These are phyloP conservation scores for Aspergillus jensenii DNA, from an alignment of 2,329 filamentous ascomycete genomes.

Conservation along the genomic window DNA sequence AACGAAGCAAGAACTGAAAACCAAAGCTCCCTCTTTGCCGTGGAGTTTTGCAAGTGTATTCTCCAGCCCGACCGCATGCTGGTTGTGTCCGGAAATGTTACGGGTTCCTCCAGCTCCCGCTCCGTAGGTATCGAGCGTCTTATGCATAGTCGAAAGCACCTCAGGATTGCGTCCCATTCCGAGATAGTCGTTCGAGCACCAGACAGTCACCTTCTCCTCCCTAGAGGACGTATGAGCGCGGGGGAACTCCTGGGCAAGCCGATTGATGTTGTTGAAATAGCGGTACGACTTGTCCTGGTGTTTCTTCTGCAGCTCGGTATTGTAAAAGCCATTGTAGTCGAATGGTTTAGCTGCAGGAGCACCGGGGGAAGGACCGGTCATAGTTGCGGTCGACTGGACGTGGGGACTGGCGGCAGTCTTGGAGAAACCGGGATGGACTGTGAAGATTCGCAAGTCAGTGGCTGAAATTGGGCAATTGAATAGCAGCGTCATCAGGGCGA, in stretches of 20 bases:
- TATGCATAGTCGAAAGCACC: slow-evolving; percentile 88
- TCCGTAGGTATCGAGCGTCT: slow-evolving; percentile 91
- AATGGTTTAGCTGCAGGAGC: slow-evolving; percentile 63
- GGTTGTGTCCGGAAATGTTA: slow-evolving; percentile 97
- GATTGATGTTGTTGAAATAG: slow-evolving; percentile 99
- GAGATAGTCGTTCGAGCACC: slow-evolving; percentile 99
- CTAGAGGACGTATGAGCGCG: slow-evolving; percentile 83
- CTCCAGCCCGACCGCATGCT: slow-evolving; percentile 86
- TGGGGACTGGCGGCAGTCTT: slow-evolving; percentile 24
- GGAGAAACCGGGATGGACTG: slow-evolving; percentile 26
- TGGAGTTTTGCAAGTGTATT: slow-evolving; percentile 81
- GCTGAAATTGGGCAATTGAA: not conserved
- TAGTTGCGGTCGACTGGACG: slow-evolving; percentile 17
- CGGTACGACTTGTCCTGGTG: slow-evolving; percentile 99
- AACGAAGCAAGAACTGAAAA: slow-evolving; percentile 97
- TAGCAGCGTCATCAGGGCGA: not conserved
- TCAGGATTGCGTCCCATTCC: slow-evolving; percentile 92
- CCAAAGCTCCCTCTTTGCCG: slow-evolving; percentile 85
- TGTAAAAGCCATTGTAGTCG: slow-evolving; percentile 89
- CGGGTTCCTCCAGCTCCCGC: slow-evolving; percentile 92
- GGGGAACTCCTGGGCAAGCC: slow-evolving; percentile 92
- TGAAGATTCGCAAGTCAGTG: not conserved
- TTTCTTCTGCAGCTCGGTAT: slow-evolving; percentile 90
- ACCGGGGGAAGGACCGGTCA: slow-evolving; percentile 47
- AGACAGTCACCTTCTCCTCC: slow-evolving; percentile 89